Conservation (phyloP, 2,329 filamentous ascomycete genomes). For the Trichoderma brevicompactum region DNA sequence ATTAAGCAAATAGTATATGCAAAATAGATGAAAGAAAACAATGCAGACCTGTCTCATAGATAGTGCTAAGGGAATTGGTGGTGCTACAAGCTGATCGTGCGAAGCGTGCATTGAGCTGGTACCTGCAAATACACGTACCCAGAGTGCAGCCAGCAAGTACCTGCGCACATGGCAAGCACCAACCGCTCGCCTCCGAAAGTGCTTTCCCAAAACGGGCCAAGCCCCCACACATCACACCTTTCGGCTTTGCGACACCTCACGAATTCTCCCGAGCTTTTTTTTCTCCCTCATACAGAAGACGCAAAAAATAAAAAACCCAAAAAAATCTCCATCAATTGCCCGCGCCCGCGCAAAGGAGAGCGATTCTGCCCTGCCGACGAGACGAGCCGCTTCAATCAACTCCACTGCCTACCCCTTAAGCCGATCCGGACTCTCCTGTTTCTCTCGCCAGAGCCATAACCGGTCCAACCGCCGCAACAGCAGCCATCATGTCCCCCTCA, state of each 20-base stretch:
- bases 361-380: conserved; percentile 16
- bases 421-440: conserved; percentile 1
- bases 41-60: not conserved
- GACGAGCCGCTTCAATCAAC: conserved; percentile 18
- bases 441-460: not conserved
- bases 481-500: conserved; percentile 41
- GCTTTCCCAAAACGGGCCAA: conserved; percentile 40
- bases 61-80: not conserved
- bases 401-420: conserved; percentile 5
- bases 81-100: not conserved
- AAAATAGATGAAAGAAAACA: not conserved
- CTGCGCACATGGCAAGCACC: not conserved
- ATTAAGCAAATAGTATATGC: not conserved
- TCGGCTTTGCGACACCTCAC: conserved; percentile 41
- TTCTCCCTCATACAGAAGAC: conserved; percentile 38
- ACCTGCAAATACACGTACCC: not conserved
- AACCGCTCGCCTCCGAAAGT: conserved; percentile 21
- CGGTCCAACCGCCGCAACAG: conserved; percentile 24
- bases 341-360: conserved; percentile 29
- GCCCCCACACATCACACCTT: conserved; percentile 32
- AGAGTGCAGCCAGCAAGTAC: not conserved
- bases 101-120: not conserved
- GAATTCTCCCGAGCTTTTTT: conserved; percentile 56
- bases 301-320: conserved; percentile 20
- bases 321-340: conserved; percentile 45